A percentile compares a stretch with the other conserved stretches of the same genome.
Conservation (phyloP, 768 basidiomycete genomes). For the Galerina sulciceps region DNA sequence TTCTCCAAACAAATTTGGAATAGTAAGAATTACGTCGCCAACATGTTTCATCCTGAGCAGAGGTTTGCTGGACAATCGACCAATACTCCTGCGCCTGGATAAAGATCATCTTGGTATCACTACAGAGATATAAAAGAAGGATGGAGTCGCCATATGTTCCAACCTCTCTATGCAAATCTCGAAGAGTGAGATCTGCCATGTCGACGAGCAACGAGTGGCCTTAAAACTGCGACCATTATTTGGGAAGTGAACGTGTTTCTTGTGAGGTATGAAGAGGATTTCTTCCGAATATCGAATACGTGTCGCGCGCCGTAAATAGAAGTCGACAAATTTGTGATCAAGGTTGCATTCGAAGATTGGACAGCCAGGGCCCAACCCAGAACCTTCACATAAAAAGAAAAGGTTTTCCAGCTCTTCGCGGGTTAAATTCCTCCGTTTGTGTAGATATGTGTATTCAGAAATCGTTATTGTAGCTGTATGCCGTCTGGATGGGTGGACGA, state of each 20-base stretch:
- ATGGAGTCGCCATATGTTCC: no score
- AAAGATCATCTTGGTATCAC: no score
- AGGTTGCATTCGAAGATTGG: background rate
- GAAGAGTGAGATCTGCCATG: background rate
- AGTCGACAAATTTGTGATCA: background rate
- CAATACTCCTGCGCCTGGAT: slow-evolving; percentile 15
- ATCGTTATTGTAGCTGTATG: background rate
- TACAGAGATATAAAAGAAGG: no score
- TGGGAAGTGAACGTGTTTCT: background rate
- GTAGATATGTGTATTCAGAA: no score
- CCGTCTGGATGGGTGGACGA: background rate
- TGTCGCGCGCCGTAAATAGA: background rate
- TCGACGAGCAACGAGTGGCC: background rate
- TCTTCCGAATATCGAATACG: no score
- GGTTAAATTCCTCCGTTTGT: background rate
- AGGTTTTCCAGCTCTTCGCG: background rate
- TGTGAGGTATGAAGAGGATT: background rate
- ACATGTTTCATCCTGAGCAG: background rate
- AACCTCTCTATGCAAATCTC: no score
- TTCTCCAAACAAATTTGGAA: no score
- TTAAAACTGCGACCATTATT: no score
- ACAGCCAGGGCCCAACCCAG: slow-evolving; percentile 6
- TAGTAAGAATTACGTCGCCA: no score
- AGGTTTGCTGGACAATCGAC: slow-evolving; percentile 14
- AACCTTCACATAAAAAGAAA: slow-evolving; percentile 10